These are phyloP conservation scores for Arabis alpina DNA, from an alignment of 345 rosid species.

Conservation along the genomic window DNA sequence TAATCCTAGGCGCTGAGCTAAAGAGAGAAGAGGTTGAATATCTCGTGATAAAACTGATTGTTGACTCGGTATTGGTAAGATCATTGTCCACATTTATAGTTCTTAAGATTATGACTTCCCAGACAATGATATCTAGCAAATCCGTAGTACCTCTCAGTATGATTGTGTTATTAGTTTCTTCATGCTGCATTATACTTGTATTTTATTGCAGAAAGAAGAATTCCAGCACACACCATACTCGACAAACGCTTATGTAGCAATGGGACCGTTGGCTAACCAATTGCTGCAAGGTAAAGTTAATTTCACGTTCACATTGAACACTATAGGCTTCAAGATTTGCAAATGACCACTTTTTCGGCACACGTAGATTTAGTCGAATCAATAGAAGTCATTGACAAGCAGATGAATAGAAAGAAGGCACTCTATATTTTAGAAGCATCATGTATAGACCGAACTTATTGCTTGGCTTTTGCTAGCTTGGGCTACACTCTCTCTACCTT, in stretches of 20 bases:
- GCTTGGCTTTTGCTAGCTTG: neutral
- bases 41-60: slow-evolving; percentile 67
- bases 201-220: slow-evolving; percentile 76
- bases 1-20: slow-evolving; percentile 58
- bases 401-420: neutral
- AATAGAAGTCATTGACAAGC: neutral
- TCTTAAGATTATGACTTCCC: neutral
- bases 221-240: slow-evolving; percentile 94
- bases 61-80: slow-evolving; percentile 75
- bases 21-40: slow-evolving; percentile 81
- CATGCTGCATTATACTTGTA: slow-evolving; percentile 4
- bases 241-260: slow-evolving; percentile 85
- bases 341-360: neutral
- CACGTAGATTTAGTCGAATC: too few relatives aligned
- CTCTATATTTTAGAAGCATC: neutral
- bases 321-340: neutral
- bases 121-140: slow-evolving; percentile 12
- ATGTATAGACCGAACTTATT: neutral
- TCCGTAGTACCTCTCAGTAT: neutral
- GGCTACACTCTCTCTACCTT: neutral
- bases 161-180: slow-evolving; percentile 1
- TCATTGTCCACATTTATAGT: slow-evolving; percentile 11
- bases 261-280: slow-evolving; percentile 79
- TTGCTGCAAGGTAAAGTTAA: slow-evolving; percentile 69
- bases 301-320: slow-evolving; percentile 19